These are phyloP conservation scores for Saksenaea oblongispora DNA, from an alignment of 371 early-diverging fungal genomes.

Conservation along the genomic window DNA sequence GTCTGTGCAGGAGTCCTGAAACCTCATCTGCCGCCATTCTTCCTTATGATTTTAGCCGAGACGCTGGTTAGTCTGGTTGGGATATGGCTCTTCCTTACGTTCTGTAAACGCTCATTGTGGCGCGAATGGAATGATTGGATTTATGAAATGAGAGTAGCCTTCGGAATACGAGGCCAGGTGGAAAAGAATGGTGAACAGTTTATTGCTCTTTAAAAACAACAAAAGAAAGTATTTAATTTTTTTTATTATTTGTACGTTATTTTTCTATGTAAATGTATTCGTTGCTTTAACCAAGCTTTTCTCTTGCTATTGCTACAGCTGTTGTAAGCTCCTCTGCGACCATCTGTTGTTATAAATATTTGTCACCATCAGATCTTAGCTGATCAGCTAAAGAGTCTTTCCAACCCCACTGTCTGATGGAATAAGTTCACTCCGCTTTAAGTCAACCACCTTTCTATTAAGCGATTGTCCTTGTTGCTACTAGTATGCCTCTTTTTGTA, in stretches of 20 bases:
- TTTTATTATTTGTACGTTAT: background rate
- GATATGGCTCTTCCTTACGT: conserved; percentile 48
- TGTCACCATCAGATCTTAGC: no score
- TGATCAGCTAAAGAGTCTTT: no score
- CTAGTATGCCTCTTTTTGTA: background rate
- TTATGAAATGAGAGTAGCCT: conserved; percentile 20
- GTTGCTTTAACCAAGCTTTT: background rate
- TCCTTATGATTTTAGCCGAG: conserved; percentile 43
- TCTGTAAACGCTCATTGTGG: conserved; percentile 34
- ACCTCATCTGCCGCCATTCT: conserved; percentile 32
- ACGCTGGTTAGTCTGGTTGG: conserved; percentile 42
- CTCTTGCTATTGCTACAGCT: no score
- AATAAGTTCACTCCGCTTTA: no score
- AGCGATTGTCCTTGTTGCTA: no score
- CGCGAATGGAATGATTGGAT: conserved; percentile 29
- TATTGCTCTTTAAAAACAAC: background rate
- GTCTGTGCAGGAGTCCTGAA: conserved; percentile 17
- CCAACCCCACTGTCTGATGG: no score
- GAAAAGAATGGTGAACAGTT: conserved; percentile 1
- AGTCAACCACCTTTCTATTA: no score
- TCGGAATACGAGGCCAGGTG: conserved; percentile 11
- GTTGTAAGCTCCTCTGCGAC: no score
- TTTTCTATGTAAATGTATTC: conserved; percentile 3
- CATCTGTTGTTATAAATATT: no score
- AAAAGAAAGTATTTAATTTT: background rate